Base-by-base conservation (phyloP, 2,329 filamentous ascomycete genomes). In the Cytospora piceicola region DNA sequence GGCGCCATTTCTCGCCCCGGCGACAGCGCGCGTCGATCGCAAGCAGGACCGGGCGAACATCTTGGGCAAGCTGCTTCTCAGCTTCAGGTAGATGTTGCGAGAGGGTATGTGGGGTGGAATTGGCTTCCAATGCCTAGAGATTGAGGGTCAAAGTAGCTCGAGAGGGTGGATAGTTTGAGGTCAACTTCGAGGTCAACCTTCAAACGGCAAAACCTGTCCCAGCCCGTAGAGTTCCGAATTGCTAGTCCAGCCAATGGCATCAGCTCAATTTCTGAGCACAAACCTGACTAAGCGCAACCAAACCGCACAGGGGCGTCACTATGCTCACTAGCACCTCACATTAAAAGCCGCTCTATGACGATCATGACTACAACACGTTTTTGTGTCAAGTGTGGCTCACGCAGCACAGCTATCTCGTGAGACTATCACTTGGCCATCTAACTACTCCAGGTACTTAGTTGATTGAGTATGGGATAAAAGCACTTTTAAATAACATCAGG, bases 21-120 rank as follows among this genome's bases (percentile, higher is more conserved):
- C 90, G 85, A 93, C 86, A 77, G 90, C 86, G 88, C 93, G 93
- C 88, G 91, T 87, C 80, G 91, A 89, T 85, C 93, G 93, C 86
- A 96, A 83, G 83, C 88, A 88, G 82, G 93, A 93, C 87, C 93
- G 91, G 84, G 92, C 91, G 87, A 97, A 89, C 94, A 98, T 97
- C 79, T 81, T 90, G 85, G 80, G 80, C 80, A 76, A 77, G 73
- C 75, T 77, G 75, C 76, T 79, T 73, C 77, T 77, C 74, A 74
- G 76, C 74, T 75, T 71, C 65, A 73, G 73, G 73, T 74, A 71
- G 70, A 71, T 69, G 71, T 71, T 71, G 73, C 71, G 71, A 70
- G 70, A 71, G 68, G 73, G 70, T 69, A 70, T 71, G 73, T 74
- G 73, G 73, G 75, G 75, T 66, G 66, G 76, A 77, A 77, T 76